A percentile compares a stretch with the other conserved stretches of the same genome.
Conservation (phyloP, 2,329 filamentous ascomycete species). For the Colletotrichum viniferum region DNA sequence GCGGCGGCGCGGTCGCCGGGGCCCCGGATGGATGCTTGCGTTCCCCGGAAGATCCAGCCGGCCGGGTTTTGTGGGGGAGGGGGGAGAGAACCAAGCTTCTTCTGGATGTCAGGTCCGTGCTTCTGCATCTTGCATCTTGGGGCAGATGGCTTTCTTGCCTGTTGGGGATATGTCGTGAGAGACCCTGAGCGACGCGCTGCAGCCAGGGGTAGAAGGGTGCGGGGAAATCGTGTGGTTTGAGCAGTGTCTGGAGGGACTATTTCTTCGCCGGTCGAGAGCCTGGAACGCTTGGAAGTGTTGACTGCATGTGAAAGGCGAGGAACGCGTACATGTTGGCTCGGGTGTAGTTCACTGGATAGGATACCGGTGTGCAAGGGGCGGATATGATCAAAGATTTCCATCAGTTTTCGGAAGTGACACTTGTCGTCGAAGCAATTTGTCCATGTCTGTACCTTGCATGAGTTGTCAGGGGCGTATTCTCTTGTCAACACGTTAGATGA, state of each 20-base stretch:
- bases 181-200: background rate
- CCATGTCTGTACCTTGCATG: background rate
- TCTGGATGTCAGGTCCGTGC: constrained; percentile 1
- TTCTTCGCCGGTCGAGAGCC: background rate
- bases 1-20: background rate
- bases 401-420: background rate
- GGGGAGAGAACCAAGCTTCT: background rate
- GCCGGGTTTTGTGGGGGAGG: background rate
- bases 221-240: background rate
- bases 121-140: background rate
- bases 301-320: background rate
- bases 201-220: background rate
- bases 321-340: background rate
- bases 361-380: constrained; percentile 16
- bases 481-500: background rate
- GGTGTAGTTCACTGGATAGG: background rate
- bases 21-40: background rate
- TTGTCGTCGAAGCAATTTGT: background rate
- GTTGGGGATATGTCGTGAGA: background rate
- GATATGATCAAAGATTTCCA: background rate
- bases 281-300: background rate
- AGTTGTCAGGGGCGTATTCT: background rate
- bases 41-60: background rate
- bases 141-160: background rate
- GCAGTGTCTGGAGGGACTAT: background rate